Evolutionary conservation across 1,139 yeast genomes (phyloP).

Genomic region (Debaryomyces udenii): DNA sequence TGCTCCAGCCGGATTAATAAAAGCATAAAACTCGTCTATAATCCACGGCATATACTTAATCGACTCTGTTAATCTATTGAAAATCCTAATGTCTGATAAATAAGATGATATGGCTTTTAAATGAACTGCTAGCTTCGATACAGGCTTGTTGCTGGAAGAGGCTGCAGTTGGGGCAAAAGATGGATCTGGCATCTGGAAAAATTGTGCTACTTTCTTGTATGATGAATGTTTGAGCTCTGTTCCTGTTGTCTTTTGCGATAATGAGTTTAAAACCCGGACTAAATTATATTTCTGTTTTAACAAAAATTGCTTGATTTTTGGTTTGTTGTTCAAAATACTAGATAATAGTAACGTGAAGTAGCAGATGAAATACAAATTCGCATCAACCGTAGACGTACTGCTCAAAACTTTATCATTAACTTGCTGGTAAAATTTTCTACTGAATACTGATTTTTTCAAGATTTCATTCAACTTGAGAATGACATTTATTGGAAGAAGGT

Average conservation of each 20-base stretch:
- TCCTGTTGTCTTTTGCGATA: slow-evolving; percentile 16
- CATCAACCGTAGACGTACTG: slow-evolving; percentile 40
- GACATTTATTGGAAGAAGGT: slow-evolving; percentile 21
- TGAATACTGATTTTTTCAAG: slow-evolving; percentile 30
- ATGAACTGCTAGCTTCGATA: slow-evolving; percentile 39
- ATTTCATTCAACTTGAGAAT: slow-evolving; percentile 25
- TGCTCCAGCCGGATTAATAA: slow-evolving; percentile 27
- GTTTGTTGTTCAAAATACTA: slow-evolving; percentile 43
- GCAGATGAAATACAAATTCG: slow-evolving; percentile 47
- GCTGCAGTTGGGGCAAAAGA: slow-evolving; percentile 1
- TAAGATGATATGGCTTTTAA: slow-evolving; percentile 48
- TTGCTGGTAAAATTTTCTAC: slow-evolving; percentile 46
- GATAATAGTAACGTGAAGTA: slow-evolving; percentile 46
- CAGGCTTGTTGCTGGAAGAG: slow-evolving; percentile 15
- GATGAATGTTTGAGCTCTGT: slow-evolving; percentile 21
- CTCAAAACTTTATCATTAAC: slow-evolving; percentile 45
- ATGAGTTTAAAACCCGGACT: slow-evolving; percentile 19
- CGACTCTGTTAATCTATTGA: slow-evolving; percentile 55
- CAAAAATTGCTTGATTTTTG: slow-evolving; percentile 34
- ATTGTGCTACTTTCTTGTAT: slow-evolving; percentile 18
- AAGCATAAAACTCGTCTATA: slow-evolving; percentile 40
- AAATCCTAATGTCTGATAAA: slow-evolving; percentile 55
- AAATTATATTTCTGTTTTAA: slow-evolving; percentile 31
- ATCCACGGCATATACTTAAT: slow-evolving; percentile 56
- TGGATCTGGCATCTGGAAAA: slow-evolving; percentile 9